Evolutionary conservation across 345 rosid species (phyloP).

Genomic region (Citrus medica): DNA sequence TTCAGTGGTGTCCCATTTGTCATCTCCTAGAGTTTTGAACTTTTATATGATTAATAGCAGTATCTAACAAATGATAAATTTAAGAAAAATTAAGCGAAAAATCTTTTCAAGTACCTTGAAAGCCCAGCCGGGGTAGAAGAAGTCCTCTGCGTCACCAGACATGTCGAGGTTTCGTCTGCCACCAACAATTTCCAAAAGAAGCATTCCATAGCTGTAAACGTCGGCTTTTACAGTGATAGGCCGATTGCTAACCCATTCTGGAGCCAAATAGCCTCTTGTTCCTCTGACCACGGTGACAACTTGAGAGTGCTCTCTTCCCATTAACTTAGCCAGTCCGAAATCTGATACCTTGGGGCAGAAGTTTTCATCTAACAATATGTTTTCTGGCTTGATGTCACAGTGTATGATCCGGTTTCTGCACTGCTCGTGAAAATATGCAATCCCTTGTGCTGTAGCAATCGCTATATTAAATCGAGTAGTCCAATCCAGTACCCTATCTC

Average conservation of each 20-base stretch:
- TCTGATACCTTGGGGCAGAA: slow-evolving; percentile 71
- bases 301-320: slow-evolving; percentile 70
- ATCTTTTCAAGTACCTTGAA: slow-evolving; percentile 50
- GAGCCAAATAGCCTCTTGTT: slow-evolving; percentile 75
- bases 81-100: background rate
- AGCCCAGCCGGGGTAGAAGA: slow-evolving; percentile 90
- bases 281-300: slow-evolving; percentile 77
- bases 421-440: slow-evolving; percentile 75
- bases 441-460: slow-evolving; percentile 63
- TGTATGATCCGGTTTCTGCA: slow-evolving; percentile 67
- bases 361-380: slow-evolving; percentile 54
- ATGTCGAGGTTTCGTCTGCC: slow-evolving; percentile 77
- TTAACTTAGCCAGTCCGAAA: slow-evolving; percentile 70
- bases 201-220: slow-evolving; percentile 83
- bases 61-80: background rate
- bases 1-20: slow-evolving; percentile 38
- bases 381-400: slow-evolving; percentile 74
- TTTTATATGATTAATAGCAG: background rate
- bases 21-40: slow-evolving; percentile 36
- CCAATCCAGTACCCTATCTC: slow-evolving; percentile 51
- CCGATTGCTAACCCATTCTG: slow-evolving; percentile 73
- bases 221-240: slow-evolving; percentile 80
- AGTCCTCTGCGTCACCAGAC: slow-evolving; percentile 50
- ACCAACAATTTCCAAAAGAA: slow-evolving; percentile 70
- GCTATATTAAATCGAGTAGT: slow-evolving; percentile 54